phyloP scores from a whole-genome alignment of 1,284 basidiomycete genomes.

The Malassezia arunalokei region DNA sequence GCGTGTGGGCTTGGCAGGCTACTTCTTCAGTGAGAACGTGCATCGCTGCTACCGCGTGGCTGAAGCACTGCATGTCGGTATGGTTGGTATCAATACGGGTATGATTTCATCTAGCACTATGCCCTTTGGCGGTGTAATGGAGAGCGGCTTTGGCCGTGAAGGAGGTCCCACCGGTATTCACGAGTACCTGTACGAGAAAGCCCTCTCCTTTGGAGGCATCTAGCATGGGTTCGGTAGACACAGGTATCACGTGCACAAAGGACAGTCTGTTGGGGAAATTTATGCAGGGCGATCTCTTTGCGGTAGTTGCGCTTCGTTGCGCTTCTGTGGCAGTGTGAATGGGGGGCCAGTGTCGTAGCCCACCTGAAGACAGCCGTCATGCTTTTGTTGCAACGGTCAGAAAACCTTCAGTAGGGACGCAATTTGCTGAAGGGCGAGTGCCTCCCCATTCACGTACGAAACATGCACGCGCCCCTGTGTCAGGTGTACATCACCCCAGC shows the following conservation, averaged over 20 bases:
- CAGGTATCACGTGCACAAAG: background rate
- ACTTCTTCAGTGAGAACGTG: slow-evolving; percentile 56
- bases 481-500: no score
- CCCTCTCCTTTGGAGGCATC: slow-evolving; percentile 28
- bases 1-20: slow-evolving; percentile 66
- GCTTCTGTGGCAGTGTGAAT: background rate
- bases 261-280: no score
- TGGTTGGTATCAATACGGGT: slow-evolving; percentile 60
- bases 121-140: slow-evolving; percentile 80
- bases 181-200: slow-evolving; percentile 52
- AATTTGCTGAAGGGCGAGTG: no score
- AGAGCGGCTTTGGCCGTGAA: slow-evolving; percentile 55
- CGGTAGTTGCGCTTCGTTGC: no score
- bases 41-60: slow-evolving; percentile 90
- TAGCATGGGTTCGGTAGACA: background rate
- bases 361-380: background rate
- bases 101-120: slow-evolving; percentile 36
- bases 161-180: slow-evolving; percentile 63
- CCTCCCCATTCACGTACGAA: no score
- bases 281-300: no score
- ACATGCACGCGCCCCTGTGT: no score
- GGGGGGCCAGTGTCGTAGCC: background rate
- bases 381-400: background rate
- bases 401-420: no score
- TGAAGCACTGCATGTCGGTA: slow-evolving; percentile 89